phyloP scores from a whole-genome alignment of 805 yeast species.

The Wickerhamiella slavikovae region DNA sequence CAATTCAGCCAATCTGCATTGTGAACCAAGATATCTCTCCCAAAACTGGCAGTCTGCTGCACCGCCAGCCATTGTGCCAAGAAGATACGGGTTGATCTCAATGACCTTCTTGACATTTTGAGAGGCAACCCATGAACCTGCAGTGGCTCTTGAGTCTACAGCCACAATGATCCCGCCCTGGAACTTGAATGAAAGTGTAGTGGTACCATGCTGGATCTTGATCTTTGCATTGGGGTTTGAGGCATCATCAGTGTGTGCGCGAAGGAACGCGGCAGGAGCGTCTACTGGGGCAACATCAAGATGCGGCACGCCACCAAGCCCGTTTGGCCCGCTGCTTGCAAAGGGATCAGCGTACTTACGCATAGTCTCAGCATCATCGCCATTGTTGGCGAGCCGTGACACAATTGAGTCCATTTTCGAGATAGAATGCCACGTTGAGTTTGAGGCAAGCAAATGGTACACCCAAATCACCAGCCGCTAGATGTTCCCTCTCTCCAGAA shows the following conservation, averaged over 20 bases:
- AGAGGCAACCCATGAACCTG: conserved; percentile 95
- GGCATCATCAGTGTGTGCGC: conserved; percentile 97
- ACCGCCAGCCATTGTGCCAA: conserved; percentile 99
- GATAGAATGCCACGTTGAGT: too few relatives aligned
- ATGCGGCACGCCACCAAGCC: neutral
- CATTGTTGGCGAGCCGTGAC: too few relatives aligned
- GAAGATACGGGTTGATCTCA: conserved; percentile 80
- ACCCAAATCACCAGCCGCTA: too few relatives aligned
- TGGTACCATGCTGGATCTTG: conserved; percentile 97
- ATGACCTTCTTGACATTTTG: conserved; percentile 95
- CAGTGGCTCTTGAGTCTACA: conserved; percentile 95
- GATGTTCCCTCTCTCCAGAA: too few relatives aligned
- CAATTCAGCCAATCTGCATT: conserved; percentile 85
- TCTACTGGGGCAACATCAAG: conserved; percentile 63
- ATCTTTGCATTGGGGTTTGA: conserved; percentile 83
- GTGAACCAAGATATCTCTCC: conserved; percentile 98
- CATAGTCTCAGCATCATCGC: too few relatives aligned
- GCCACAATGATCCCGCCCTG: conserved; percentile 90
- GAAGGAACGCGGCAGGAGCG: conserved; percentile 73
- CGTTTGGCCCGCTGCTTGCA: neutral
- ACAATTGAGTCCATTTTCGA: too few relatives aligned
- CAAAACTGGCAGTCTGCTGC: conserved; percentile 99
- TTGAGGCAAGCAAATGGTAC: too few relatives aligned
- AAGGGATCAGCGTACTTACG: too few relatives aligned
- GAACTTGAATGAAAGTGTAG: conserved; percentile 89